Base-by-base conservation (phyloP, 2,329 filamentous ascomycete genomes). In the Aspergillus fumigatiaffinis region DNA sequence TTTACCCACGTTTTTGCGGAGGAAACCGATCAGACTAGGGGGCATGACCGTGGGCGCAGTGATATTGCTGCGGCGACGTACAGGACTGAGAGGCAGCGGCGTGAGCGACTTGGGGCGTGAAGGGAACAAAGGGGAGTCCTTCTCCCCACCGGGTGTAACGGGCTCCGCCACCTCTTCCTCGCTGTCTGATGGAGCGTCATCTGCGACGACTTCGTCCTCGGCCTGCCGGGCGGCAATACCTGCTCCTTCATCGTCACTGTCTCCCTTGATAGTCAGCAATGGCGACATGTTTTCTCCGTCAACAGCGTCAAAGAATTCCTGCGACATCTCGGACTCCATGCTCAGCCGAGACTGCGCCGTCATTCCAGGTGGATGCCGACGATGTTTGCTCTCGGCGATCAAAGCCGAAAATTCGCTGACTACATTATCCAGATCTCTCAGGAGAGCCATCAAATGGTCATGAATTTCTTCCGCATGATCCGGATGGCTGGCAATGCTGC, bases 1-100 rank as follows among this genome's bases (percentile, higher is more conserved):
- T 74, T 99, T 99, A 70, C 94, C 94, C 9, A 97, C 94, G 66
- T 99, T 99, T 75, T 97, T 99, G 64, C 94, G 87, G 32, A 97
- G 82, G 72, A 97, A 96, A 0, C 91, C 90, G 63, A 99, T 96
- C 53, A 99, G 79, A 71, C 91, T 96, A 0, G 94, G 94, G 0
- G 94, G 94, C 56, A 87, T 79, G 14, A 92, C 86, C 28, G 87
- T 91, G 6, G 92, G 86, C 1, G 89, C 80, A 3, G 87, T 82
- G 17, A 99, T 85, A 0, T 85, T 87, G 6, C 77, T 80, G 56
- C 94, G 85, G 35, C 94, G 86, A 42, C 81, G 75, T 2, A 95
- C 81, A 0, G 76, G 66, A 29, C 85, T 80, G 28, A 96, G 78
- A 1, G 94, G 93, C 17, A 97, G 78, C 3, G 94, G 94, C 10